Percentiles rank a stretch among this genome's conserved stretches.
Evolutionary conservation across 257 asterid genomes (phyloP).

Genomic region (Petunia secreta): DNA sequence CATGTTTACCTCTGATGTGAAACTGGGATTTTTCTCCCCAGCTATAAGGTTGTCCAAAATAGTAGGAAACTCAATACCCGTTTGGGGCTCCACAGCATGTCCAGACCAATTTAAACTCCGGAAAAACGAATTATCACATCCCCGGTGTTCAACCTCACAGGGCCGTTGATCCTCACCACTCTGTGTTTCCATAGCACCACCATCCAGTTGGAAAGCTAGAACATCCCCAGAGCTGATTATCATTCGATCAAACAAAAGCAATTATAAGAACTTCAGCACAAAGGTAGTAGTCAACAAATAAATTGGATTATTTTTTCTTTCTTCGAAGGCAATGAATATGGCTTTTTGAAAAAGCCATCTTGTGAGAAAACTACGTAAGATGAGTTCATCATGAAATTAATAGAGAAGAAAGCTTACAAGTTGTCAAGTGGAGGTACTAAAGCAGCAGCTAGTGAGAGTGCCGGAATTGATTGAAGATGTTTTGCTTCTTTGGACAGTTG

Average conservation of each 20-base stretch:
- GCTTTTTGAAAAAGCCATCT: not conserved
- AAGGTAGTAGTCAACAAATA: conserved; percentile 10
- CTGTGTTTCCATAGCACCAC: conserved; percentile 53
- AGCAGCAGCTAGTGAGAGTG: conserved; percentile 73
- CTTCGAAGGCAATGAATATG: conserved; percentile 10
- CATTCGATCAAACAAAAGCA: conserved; percentile 26
- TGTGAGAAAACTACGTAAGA: not conserved
- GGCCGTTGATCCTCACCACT: conserved; percentile 51
- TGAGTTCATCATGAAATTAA: not conserved
- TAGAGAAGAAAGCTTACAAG: conserved; percentile 56
- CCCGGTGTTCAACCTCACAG: conserved; percentile 69
- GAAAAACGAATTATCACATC: conserved; percentile 52
- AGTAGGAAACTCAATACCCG: conserved; percentile 94
- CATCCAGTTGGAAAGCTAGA: conserved; percentile 58
- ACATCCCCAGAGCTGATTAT: conserved; percentile 59
- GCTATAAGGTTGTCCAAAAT: conserved; percentile 57
- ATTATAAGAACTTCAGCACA: conserved; percentile 8
- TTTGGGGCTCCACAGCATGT: conserved; percentile 71
- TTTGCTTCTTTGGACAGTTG: conserved; percentile 63
- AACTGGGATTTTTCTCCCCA: conserved; percentile 54
- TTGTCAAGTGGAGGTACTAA: conserved; percentile 74
- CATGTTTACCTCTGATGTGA: conserved; percentile 70
- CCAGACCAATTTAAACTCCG: conserved; percentile 63
- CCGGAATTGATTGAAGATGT: conserved; percentile 60
- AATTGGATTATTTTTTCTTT: not conserved